Base-by-base conservation (phyloP, 306 rosid genomes). In the Acacia confusa region DNA sequence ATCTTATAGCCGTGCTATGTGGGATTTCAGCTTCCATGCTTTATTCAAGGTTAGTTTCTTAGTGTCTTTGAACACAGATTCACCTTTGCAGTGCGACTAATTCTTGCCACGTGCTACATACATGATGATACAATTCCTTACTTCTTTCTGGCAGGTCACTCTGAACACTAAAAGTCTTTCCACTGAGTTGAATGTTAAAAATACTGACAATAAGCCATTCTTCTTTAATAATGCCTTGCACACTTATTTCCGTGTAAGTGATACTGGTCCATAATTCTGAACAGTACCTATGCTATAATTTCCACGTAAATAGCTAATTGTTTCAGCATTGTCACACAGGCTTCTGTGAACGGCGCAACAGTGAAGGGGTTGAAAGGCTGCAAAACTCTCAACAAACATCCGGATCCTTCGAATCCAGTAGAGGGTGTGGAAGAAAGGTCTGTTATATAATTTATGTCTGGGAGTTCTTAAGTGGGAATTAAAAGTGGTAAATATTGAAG, bases 1-100 rank as follows among this genome's bases (percentile, higher is more conserved):
- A 72, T 76, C 94, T 64, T 95, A 92, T 80, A 93, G 93, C 84
- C 96, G 90, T 32, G 88, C 92, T 81, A 93, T 93, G 81, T 95
- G 99, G 99, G 98, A 95, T 92, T 93, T 89, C 82, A 77, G 97
- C 86, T 92, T 95, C 78, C 99, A 87, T 81, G 99, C 94, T 81
- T 87, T 92, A 83, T 95, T 69, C 90, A 92, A 93, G 98, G 99
- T 93, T 63, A 61, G 81, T 75, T 80, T 71, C 65, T 81, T 83
- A 36, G 25, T 84, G 73, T 71, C 36, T 66, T 71, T 61, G 55
- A 67, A 19, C 25, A 19, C 79, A 45, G 43, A 44, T 48, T 83
- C 79, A 25, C 67, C 74, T 87, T 70, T 30, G 41, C 45, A 30
- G 73, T 74, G 24, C 48, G 40, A 17, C 70, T 71, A 64, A 34